A percentile compares a stretch with the other conserved stretches of the same genome.
These are phyloP conservation scores for Phytophthora pluvialis DNA, from an alignment of 352 stramenopile genomes.

Conservation along the genomic window DNA sequence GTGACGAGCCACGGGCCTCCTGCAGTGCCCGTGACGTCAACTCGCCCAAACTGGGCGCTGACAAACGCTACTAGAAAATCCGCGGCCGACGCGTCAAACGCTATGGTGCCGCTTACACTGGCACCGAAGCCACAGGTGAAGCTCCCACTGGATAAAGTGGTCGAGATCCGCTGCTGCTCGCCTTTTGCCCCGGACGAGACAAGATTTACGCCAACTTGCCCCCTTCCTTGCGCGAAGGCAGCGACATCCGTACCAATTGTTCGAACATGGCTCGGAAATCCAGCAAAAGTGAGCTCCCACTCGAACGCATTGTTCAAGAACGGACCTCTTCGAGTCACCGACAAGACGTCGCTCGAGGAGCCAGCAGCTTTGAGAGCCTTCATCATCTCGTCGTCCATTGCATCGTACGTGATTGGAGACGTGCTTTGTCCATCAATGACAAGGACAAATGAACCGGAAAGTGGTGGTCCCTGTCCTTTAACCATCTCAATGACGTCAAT, in stretches of 20 bases:
- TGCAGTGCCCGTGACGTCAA: slow-evolving; percentile 19
- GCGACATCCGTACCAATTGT: slow-evolving; percentile 23
- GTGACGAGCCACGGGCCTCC: slow-evolving; percentile 47
- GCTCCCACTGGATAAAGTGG: slow-evolving; percentile 40
- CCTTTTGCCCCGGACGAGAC: slow-evolving; percentile 41
- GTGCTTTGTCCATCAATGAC: slow-evolving; percentile 37
- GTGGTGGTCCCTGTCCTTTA: slow-evolving; percentile 44
- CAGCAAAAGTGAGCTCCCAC: slow-evolving; percentile 50
- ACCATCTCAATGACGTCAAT: slow-evolving; percentile 53
- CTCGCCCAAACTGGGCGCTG: slow-evolving; percentile 33
- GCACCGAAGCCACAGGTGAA: slow-evolving; percentile 38
- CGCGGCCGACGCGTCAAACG: slow-evolving; percentile 33
- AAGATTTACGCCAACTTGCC: slow-evolving; percentile 23
- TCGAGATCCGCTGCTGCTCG: slow-evolving; percentile 51
- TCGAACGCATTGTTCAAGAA: slow-evolving; percentile 54
- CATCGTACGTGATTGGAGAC: slow-evolving; percentile 46
- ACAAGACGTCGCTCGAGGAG: slow-evolving; percentile 8
- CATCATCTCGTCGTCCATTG: slow-evolving; percentile 33
- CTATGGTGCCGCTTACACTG: slow-evolving; percentile 22
- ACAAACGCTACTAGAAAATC: slow-evolving; percentile 38
- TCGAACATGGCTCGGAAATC: slow-evolving; percentile 39
- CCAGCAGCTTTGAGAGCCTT: slow-evolving; percentile 23
- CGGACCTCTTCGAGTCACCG: slow-evolving; percentile 39
- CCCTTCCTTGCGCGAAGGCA: slow-evolving; percentile 36
- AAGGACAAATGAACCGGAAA: slow-evolving; percentile 56